Percentiles rank a stretch among this genome's conserved stretches.
Evolutionary conservation across 176 grass and related monocot species (phyloP).

Genomic region (Poa pratensis): DNA sequence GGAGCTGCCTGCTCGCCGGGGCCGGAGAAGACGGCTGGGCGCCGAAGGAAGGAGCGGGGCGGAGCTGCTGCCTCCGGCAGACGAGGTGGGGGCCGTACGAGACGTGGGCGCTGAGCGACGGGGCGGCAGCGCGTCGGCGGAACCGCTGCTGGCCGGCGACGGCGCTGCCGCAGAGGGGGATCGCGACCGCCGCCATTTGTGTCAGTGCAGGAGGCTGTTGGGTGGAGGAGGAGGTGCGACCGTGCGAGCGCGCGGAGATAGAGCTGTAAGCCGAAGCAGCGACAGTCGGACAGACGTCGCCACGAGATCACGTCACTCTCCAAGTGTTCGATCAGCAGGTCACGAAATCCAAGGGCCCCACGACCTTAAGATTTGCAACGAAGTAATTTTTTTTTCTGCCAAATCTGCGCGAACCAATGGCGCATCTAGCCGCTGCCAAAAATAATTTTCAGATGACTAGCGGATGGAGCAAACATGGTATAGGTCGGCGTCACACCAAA

Average conservation of each 20-base stretch:
- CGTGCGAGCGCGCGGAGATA: conserved; percentile 29
- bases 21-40: neutral
- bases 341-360: too few species aligned
- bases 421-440: too few species aligned
- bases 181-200: conserved; percentile 57
- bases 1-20: conserved; percentile 10
- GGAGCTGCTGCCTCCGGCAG: conserved; percentile 67
- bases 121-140: neutral
- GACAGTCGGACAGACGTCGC: neutral
- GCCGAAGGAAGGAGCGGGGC: conserved; percentile 17
- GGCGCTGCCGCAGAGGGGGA: conserved; percentile 36
- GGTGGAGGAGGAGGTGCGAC: conserved; percentile 28
- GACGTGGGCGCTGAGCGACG: conserved; percentile 20
- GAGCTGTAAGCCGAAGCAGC: neutral
- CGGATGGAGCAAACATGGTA: too few species aligned
- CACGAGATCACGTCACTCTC: neutral
- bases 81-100: conserved; percentile 58
- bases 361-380: too few species aligned
- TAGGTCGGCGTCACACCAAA: too few species aligned
- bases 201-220: conserved; percentile 19
- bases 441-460: too few species aligned
- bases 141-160: conserved; percentile 22
- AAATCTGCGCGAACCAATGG: too few species aligned
- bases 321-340: too few species aligned
- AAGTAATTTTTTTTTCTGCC: too few species aligned